Evolutionary conservation across 2,329 filamentous ascomycete species (phyloP).

Genomic region (Apiospora phragmitis): DNA sequence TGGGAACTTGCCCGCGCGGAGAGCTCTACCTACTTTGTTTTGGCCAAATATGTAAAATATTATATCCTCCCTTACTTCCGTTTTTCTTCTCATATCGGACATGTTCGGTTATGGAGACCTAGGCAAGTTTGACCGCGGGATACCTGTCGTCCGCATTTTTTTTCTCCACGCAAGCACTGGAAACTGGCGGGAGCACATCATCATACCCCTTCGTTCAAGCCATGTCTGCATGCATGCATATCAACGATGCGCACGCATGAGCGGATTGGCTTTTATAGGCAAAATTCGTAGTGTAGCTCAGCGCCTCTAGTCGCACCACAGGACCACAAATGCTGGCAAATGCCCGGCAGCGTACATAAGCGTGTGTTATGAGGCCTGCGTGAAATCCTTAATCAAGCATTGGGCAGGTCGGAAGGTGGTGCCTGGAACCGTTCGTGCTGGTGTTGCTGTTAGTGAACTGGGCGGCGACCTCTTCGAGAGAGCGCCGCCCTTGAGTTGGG

Average conservation of each 20-base stretch:
- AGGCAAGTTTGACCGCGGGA: conserved; percentile 1
- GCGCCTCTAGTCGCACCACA: background rate
- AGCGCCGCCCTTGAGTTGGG: background rate
- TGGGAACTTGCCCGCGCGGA: background rate
- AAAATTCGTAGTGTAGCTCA: background rate
- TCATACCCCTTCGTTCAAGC: conserved; percentile 2
- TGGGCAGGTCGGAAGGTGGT: background rate
- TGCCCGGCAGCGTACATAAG: conserved; percentile 10
- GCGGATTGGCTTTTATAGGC: background rate
- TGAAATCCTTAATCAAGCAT: background rate
- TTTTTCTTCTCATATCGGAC: background rate
- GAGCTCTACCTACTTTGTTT: background rate
- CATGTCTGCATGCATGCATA: background rate
- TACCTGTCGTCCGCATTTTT: background rate
- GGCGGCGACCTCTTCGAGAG: background rate
- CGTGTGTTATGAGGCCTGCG: background rate
- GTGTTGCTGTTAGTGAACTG: background rate
- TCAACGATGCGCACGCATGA: conserved; percentile 2
- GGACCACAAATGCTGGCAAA: conserved; percentile 2
- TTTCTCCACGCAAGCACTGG: background rate
- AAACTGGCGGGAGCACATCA: background rate
- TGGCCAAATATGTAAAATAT: background rate
- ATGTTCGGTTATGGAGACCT: background rate
- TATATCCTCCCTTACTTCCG: background rate
- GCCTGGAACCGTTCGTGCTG: background rate